Evolutionary conservation across 1,139 yeast genomes (phyloP).

Genomic region (Diutina scorzettiae): DNA sequence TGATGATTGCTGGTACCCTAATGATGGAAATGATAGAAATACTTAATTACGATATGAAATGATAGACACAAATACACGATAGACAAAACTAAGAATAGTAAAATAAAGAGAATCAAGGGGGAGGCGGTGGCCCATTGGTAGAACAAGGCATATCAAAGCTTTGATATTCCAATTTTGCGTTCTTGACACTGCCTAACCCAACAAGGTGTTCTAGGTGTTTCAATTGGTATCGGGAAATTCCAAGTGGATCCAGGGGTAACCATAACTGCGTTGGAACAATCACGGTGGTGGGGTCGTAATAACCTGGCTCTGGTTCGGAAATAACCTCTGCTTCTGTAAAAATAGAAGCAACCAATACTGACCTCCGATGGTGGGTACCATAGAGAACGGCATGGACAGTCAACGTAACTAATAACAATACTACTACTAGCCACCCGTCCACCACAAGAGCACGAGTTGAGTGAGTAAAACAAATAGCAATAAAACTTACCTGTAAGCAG

Average conservation of each 20-base stretch:
- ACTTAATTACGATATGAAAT: too few species aligned
- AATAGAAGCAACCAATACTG: not conserved
- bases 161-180: not conserved
- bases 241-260: not conserved
- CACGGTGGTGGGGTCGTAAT: not conserved
- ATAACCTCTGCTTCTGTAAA: not conserved
- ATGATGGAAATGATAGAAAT: too few species aligned
- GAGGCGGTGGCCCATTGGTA: not conserved
- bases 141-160: not conserved
- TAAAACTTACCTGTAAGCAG: slow-evolving; percentile 63
- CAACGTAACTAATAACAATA: slow-evolving; percentile 25
- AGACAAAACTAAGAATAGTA: too few species aligned
- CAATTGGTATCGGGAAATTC: not conserved
- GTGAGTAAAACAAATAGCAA: slow-evolving; percentile 58
- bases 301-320: not conserved
- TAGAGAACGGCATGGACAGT: slow-evolving; percentile 15
- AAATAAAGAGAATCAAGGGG: not conserved
- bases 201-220: not conserved
- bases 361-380: too few species aligned
- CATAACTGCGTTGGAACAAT: not conserved
- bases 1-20: too few species aligned
- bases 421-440: slow-evolving; percentile 30
- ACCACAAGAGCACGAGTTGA: slow-evolving; percentile 20
- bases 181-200: not conserved
- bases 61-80: not conserved